Percentiles rank a stretch among this genome's conserved stretches.
Evolutionary conservation across 805 yeast genomes (phyloP).

Genomic region (Yamadazyma akitaensis): DNA sequence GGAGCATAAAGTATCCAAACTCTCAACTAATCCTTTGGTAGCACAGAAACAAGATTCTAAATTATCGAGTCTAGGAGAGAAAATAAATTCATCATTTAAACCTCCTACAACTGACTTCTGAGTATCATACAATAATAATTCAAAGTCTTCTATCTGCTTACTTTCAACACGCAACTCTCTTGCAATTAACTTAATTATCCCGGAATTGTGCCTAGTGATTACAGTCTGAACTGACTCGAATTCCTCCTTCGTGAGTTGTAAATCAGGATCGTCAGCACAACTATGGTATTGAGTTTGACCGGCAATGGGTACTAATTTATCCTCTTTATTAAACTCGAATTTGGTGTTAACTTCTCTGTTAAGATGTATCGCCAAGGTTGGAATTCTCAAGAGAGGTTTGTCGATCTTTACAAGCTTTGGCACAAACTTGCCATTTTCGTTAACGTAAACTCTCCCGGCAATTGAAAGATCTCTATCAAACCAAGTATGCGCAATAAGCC

Average conservation of each 20-base stretch:
- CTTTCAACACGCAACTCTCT: slow-evolving; percentile 51
- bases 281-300: slow-evolving; percentile 45
- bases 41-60: slow-evolving; percentile 85
- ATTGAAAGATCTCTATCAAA: slow-evolving; percentile 88
- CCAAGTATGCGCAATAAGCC: slow-evolving; percentile 96
- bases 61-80: slow-evolving; percentile 89
- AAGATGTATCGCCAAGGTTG: slow-evolving; percentile 91
- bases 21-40: slow-evolving; percentile 60
- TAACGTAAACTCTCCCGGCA: slow-evolving; percentile 86
- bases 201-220: slow-evolving; percentile 72
- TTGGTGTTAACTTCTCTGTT: slow-evolving; percentile 72
- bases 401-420: slow-evolving; percentile 75
- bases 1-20: slow-evolving; percentile 41
- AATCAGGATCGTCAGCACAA: slow-evolving; percentile 53
- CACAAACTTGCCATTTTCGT: slow-evolving; percentile 39
- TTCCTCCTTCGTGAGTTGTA: slow-evolving; percentile 46
- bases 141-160: slow-evolving; percentile 83
- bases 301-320: slow-evolving; percentile 81
- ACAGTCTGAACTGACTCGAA: slow-evolving; percentile 64
- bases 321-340: slow-evolving; percentile 86
- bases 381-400: slow-evolving; percentile 84
- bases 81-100: slow-evolving; percentile 82
- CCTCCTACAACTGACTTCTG: slow-evolving; percentile 87
- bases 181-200: slow-evolving; percentile 67
- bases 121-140: slow-evolving; percentile 78